Evolutionary conservation across 495 filamentous ascomycete genomes (phyloP), one percentile per base, ranked within the genome.

Genomic region (Chaetomium cochliodes): DNA sequence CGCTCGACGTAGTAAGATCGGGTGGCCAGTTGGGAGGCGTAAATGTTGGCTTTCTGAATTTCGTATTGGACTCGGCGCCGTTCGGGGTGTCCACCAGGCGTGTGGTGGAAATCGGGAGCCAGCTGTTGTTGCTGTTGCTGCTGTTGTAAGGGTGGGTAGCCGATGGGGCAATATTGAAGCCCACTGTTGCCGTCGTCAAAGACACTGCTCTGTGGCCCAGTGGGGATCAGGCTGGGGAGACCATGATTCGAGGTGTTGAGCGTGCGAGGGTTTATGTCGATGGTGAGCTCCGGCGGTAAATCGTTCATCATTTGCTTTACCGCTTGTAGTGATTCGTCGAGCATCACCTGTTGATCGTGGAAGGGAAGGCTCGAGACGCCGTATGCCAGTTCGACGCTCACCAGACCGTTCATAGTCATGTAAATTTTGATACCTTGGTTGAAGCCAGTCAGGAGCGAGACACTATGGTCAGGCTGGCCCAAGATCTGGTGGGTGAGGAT

Each of bases 11-110:
- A 82, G 69, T 88, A 92, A 0, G 88, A 91, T 23, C 91, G 83
- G 2, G 90, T 92, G 4, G 84, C 84, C 1, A 96, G 78, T 67
- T 91, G 87, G 51, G 85, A 90, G 8, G 85, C 85, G 65, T 92
- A 89, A 26, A 96, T 89, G 67, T 92, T 93, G 23, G 86, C 86
- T 69, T 92, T 92, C 70, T 96, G 91, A 25, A 96, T 92, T 68
- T 94, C 90, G 58, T 85, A 88, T 55, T 93, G 90, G 2, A 92
- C 78, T 11, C 81, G 78, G 5, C 82, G 80, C n/a, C 79, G 76
- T 33, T 67, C 62, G 13, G 73, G 73, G 20, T 77, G 71, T 39
- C 70, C 70, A n/a, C 68, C 67, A 33, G 79, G 58, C 4, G 69
- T 64, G 15, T 73, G 76, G 22, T 77, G 74, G 26, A 81, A 66